phyloP scores from a whole-genome alignment of 176 grass and related monocot species.

The Carex littledalei region DNA sequence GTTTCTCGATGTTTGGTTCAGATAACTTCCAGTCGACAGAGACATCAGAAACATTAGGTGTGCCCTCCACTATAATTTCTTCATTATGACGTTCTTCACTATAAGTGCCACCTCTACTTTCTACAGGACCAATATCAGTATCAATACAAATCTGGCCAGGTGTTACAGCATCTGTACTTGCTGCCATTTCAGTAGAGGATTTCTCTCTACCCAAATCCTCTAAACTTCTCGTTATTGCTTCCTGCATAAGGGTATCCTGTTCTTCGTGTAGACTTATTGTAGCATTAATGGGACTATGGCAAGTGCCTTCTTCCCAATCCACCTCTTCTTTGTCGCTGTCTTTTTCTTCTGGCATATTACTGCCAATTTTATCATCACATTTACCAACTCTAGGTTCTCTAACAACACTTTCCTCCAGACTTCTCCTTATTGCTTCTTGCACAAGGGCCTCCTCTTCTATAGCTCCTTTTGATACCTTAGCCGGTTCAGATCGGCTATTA shows the following conservation, averaged over 20 bases:
- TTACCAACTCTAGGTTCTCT: conserved; percentile 31
- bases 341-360: background rate
- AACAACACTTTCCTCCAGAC: conserved; percentile 50
- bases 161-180: background rate
- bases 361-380: conserved; percentile 11
- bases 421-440: conserved; percentile 91
- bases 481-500: conserved; percentile 34
- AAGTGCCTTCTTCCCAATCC: conserved; percentile 17
- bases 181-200: background rate
- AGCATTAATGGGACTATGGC: background rate
- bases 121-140: background rate
- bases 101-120: background rate
- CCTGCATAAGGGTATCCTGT: conserved; percentile 71
- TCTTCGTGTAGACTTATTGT: conserved; percentile 18
- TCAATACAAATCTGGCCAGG: background rate
- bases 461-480: conserved; percentile 54
- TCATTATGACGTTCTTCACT: background rate
- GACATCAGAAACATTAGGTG: conserved; percentile 27
- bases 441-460: conserved; percentile 77
- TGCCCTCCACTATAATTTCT: background rate
- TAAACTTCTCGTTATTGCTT: conserved; percentile 85
- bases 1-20: conserved; percentile 19
- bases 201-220: conserved; percentile 28
- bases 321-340: background rate
- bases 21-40: conserved; percentile 23